Percentiles rank a stretch among this genome's conserved stretches.
Evolutionary conservation across 139 green algal genomes (phyloP).

Genomic region (Haematococcus sp.): DNA sequence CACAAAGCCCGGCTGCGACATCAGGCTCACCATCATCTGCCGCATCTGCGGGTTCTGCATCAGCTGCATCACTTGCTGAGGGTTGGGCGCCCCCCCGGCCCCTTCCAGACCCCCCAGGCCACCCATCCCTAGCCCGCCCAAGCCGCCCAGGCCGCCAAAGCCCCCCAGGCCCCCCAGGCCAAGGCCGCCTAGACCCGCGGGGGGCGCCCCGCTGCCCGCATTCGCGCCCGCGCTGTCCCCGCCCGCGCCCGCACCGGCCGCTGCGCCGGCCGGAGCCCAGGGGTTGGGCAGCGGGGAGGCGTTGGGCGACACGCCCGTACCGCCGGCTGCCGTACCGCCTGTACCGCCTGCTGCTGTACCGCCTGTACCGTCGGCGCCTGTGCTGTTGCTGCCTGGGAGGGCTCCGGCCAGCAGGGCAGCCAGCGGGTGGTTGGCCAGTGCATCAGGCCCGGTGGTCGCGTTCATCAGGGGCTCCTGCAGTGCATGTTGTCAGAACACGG

Average conservation of each 20-base stretch:
- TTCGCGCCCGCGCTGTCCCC: constrained; percentile 1
- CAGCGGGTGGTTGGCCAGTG: constrained; percentile 58
- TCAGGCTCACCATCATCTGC: constrained; percentile 68
- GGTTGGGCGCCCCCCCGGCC: constrained; percentile 6
- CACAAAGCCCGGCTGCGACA: constrained; percentile 66
- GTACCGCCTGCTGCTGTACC: constrained; percentile 18
- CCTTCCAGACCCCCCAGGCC: constrained; percentile 8
- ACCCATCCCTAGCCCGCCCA: constrained; percentile 21
- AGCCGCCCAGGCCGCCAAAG: constrained; percentile 14
- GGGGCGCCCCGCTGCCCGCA: background rate
- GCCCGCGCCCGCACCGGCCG: constrained; percentile 9
- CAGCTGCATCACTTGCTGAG: constrained; percentile 29
- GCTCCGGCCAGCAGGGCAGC: constrained; percentile 43
- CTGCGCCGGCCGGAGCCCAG: constrained; percentile 61
- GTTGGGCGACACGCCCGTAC: constrained; percentile 56
- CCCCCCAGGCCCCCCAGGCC: constrained; percentile 14
- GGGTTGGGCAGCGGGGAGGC: constrained; percentile 93
- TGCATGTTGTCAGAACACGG: background rate
- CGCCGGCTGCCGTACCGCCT: constrained; percentile 5
- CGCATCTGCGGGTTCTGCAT: constrained; percentile 69
- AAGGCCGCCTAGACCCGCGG: constrained; percentile 11
- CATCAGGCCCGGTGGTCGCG: constrained; percentile 37
- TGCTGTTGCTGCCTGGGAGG: background rate
- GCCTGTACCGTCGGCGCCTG: background rate
- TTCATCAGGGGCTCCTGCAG: constrained; percentile 74